Conservation (phyloP, 2,329 filamentous ascomycete genomes). For the Ceratocystis ficicola region DNA sequence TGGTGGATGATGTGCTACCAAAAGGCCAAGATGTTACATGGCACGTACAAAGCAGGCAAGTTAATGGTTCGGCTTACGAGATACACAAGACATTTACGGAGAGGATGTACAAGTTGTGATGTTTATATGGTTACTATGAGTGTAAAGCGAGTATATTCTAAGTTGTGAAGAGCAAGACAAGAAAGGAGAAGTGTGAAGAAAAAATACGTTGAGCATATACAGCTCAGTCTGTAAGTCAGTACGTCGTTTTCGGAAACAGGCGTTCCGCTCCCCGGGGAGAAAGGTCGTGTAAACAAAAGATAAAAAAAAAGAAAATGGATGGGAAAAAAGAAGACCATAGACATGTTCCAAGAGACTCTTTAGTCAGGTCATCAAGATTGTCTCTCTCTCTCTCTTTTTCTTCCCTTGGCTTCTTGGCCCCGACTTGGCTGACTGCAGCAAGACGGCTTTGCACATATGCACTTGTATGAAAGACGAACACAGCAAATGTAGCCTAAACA, state of each 20-base stretch:
- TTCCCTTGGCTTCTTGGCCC: too few species aligned
- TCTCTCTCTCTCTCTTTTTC: neutral
- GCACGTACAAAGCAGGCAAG: neutral
- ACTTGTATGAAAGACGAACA: neutral
- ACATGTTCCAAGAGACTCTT: too few species aligned
- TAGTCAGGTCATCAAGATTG: neutral
- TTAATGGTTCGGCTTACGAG: too few species aligned
- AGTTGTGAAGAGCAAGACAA: neutral
- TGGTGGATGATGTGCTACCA: neutral
- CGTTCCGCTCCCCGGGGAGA: constrained; percentile 13
- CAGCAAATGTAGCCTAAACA: neutral
- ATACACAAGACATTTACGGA: too few species aligned
- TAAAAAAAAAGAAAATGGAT: neutral
- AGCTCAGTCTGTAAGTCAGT: neutral
- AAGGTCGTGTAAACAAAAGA: constrained; percentile 1
- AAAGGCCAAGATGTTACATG: neutral
- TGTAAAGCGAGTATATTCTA: neutral
- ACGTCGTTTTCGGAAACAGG: constrained; percentile 5
- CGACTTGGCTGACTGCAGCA: neutral
- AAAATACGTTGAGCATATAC: neutral
- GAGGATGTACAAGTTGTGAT: neutral
- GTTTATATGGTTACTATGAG: neutral
- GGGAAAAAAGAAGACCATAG: neutral
- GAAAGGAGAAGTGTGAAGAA: neutral
- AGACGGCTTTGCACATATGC: neutral